Conservation (phyloP, 2,329 filamentous ascomycete genomes). For the Paecilomyces sp. region DNA sequence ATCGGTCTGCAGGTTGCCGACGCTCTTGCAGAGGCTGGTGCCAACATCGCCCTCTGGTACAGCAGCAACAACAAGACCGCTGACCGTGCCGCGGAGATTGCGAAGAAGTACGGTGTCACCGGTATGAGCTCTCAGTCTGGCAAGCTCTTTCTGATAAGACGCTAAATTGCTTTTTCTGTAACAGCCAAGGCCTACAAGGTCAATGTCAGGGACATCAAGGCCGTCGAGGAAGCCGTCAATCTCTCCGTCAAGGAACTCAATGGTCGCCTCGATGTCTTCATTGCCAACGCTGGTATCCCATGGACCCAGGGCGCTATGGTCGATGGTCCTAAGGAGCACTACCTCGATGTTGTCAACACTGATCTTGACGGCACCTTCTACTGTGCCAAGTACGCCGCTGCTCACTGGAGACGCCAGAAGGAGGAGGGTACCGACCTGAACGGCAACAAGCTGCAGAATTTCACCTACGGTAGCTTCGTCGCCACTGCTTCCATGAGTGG, state of each 20-base stretch:
- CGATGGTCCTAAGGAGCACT: conserved; percentile 57
- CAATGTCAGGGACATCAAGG: conserved; percentile 36
- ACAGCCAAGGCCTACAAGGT: conserved; percentile 45
- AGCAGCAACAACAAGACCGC: conserved; percentile 61
- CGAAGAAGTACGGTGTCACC: conserved; percentile 59
- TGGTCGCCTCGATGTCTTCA: conserved; percentile 67
- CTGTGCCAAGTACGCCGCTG: conserved; percentile 63
- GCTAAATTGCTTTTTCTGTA: neutral
- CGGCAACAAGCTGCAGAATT: conserved; percentile 56
- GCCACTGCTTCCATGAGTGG: conserved; percentile 73
- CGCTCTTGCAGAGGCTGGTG: conserved; percentile 61
- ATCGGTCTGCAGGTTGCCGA: conserved; percentile 61
- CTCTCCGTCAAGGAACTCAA: conserved; percentile 56
- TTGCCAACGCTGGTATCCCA: conserved; percentile 70
- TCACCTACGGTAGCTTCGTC: conserved; percentile 62
- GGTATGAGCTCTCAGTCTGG: conserved; percentile 37
- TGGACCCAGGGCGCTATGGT: conserved; percentile 65
- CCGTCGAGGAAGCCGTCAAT: conserved; percentile 36
- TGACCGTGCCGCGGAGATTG: conserved; percentile 56
- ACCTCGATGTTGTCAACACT: conserved; percentile 60
- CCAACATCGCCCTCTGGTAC: conserved; percentile 67
- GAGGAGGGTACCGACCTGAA: conserved; percentile 56
- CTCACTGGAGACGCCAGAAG: conserved; percentile 65
- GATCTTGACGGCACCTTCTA: conserved; percentile 75
- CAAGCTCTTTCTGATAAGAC: neutral